Percentiles rank a stretch among this genome's conserved stretches.
phyloP scores from a whole-genome alignment of 495 filamentous ascomycete genomes.

The Hypomontagnella monticulosa region DNA sequence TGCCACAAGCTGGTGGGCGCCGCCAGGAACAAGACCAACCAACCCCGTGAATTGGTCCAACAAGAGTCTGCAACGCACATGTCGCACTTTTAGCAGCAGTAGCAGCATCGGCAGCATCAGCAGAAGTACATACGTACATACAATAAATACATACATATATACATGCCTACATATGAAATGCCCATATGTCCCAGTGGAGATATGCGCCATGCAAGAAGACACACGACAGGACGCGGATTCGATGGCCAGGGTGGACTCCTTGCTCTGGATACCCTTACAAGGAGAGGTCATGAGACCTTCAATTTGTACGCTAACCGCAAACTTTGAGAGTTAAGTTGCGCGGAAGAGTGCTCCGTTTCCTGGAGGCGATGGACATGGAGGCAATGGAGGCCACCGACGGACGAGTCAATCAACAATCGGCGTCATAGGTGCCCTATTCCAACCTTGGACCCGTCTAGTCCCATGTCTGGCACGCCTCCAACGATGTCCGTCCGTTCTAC shows the following conservation, averaged over 20 bases:
- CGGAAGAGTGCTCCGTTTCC: slow-evolving; percentile 38
- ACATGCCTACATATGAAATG: slow-evolving; percentile 21
- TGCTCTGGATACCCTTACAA: slow-evolving; percentile 47
- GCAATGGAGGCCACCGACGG: slow-evolving; percentile 32
- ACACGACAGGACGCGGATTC: slow-evolving; percentile 40
- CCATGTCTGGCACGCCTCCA: slow-evolving; percentile 19
- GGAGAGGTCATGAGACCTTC: slow-evolving; percentile 44
- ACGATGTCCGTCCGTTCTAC: not conserved
- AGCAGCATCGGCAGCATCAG: not conserved
- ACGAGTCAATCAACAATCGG: slow-evolving; percentile 39
- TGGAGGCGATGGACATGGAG: slow-evolving; percentile 8
- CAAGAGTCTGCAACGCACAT: slow-evolving; percentile 41
- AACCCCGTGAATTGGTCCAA: slow-evolving; percentile 38
- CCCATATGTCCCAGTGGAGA: slow-evolving; percentile 11
- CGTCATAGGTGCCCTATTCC: slow-evolving; percentile 38
- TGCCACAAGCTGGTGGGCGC: slow-evolving; percentile 14
- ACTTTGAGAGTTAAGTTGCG: slow-evolving; percentile 39
- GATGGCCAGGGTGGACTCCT: slow-evolving; percentile 35
- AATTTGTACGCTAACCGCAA: slow-evolving; percentile 42
- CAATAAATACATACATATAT: slow-evolving; percentile 18
- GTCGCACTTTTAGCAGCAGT: slow-evolving; percentile 28
- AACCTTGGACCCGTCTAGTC: slow-evolving; percentile 28
- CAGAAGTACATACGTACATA: slow-evolving; percentile 27
- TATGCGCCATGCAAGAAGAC: slow-evolving; percentile 32
- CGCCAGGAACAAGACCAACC: slow-evolving; percentile 42